Conservation (phyloP, 192 early-diverging fungal species). For the Backusella macrospora region DNA sequence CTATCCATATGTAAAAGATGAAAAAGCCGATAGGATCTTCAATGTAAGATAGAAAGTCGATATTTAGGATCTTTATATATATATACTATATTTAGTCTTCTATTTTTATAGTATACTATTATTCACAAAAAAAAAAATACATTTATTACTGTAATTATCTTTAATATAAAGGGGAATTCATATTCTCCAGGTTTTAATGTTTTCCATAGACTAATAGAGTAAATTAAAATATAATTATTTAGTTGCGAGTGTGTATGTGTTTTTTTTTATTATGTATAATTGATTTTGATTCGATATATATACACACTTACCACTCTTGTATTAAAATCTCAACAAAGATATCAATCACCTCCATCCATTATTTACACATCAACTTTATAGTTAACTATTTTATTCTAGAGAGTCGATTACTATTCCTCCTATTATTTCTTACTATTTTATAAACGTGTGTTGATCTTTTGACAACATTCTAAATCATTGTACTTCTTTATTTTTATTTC, state of each 20-base stretch:
- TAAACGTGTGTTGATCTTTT: too few relatives aligned
- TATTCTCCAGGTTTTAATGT: slow-evolving; percentile 36
- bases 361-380: too few relatives aligned
- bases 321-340: too few relatives aligned
- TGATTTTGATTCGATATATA: neutral
- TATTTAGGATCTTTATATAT: slow-evolving; percentile 37
- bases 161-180: slow-evolving; percentile 42
- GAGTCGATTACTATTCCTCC: too few relatives aligned
- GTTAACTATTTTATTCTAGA: too few relatives aligned
- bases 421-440: too few relatives aligned
- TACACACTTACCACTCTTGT: slow-evolving; percentile 33
- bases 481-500: too few relatives aligned
- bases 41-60: slow-evolving; percentile 46
- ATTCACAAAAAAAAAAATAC: neutral
- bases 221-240: neutral
- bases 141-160: slow-evolving; percentile 22
- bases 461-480: too few relatives aligned
- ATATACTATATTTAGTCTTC: neutral
- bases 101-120: neutral
- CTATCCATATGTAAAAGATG: slow-evolving; percentile 40
- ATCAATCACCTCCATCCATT: too few relatives aligned
- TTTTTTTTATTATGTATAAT: neutral
- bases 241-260: neutral
- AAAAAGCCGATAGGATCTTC: slow-evolving; percentile 41
- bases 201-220: slow-evolving; percentile 12